Conservation (phyloP, 139 green algal genomes). For the Tetraselmis chui region DNA sequence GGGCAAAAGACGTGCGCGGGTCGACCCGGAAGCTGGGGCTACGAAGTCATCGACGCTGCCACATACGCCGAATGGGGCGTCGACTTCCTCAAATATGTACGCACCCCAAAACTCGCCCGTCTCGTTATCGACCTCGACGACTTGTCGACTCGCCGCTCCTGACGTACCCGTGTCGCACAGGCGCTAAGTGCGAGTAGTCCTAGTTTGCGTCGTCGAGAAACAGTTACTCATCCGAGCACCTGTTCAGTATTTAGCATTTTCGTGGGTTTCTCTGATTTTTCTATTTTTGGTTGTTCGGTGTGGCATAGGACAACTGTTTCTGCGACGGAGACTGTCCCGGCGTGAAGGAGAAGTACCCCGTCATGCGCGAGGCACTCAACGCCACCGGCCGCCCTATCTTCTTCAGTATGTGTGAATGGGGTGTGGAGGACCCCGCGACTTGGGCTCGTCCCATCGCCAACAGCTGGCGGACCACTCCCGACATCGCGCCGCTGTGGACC, state of each 20-base stretch:
- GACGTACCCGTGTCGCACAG: too few relatives aligned
- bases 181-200: too few relatives aligned
- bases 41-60: conserved; percentile 51
- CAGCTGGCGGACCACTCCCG: conserved; percentile 34
- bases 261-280: too few relatives aligned
- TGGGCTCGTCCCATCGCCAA: conserved; percentile 45
- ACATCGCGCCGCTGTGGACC: conserved; percentile 34
- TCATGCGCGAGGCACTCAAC: conserved; percentile 63
- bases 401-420: conserved; percentile 69
- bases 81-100: conserved; percentile 67
- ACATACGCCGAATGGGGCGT: conserved; percentile 66
- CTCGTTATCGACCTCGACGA: too few relatives aligned
- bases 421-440: conserved; percentile 52
- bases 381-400: conserved; percentile 55
- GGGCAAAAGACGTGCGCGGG: conserved; percentile 58
- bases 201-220: too few relatives aligned
- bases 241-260: too few relatives aligned
- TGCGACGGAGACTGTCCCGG: conserved; percentile 1
- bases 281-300: too few relatives aligned
- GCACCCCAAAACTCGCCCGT: too few relatives aligned
- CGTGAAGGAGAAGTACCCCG: conserved; percentile 30
- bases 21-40: conserved; percentile 50
- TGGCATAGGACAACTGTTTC: conserved; percentile 15
- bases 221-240: too few relatives aligned
- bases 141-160: too few relatives aligned